phyloP scores from a whole-genome alignment of 495 filamentous ascomycete species.

The Pyrenula massariospora region DNA sequence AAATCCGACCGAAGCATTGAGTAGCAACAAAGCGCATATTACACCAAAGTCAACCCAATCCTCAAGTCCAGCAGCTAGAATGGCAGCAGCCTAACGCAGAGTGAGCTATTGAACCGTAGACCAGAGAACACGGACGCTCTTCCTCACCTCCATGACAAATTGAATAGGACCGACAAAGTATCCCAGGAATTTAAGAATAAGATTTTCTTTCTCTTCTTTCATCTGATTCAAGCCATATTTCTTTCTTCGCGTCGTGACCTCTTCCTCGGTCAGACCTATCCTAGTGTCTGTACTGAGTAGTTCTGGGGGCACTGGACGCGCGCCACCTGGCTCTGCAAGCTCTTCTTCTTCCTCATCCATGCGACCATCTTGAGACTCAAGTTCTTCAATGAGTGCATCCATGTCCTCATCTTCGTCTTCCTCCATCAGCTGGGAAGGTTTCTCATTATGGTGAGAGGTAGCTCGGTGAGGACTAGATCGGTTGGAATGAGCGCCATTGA shows the following conservation, averaged over 20 bases:
- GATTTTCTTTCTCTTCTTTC: slow-evolving; percentile 79
- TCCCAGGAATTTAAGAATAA: slow-evolving; percentile 70
- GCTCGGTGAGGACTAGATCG: slow-evolving; percentile 4
- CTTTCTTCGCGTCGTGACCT: slow-evolving; percentile 56
- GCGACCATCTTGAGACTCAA: slow-evolving; percentile 65
- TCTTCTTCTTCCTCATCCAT: slow-evolving; percentile 44
- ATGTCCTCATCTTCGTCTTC: slow-evolving; percentile 66
- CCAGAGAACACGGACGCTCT: slow-evolving; percentile 1
- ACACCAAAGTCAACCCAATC: slow-evolving; percentile 81
- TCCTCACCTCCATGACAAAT: slow-evolving; percentile 81
- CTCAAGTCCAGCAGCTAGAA: slow-evolving; percentile 64
- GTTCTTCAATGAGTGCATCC: slow-evolving; percentile 69
- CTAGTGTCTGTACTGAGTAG: slow-evolving; percentile 60
- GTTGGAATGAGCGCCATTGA: neutral
- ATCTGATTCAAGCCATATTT: slow-evolving; percentile 81
- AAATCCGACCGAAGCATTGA: slow-evolving; percentile 82
- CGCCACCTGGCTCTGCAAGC: slow-evolving; percentile 27
- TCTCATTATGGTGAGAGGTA: slow-evolving; percentile 6
- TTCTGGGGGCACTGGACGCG: slow-evolving; percentile 47
- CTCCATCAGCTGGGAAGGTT: slow-evolving; percentile 28
- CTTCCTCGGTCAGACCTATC: slow-evolving; percentile 56
- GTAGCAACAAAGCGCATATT: slow-evolving; percentile 66
- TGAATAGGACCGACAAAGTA: slow-evolving; percentile 89
- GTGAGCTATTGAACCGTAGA: neutral
- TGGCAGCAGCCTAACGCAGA: slow-evolving; percentile 45